Percentiles rank a stretch among this genome's conserved stretches.
phyloP scores from a whole-genome alignment of 78 protist species.

The Guillardia theta region DNA sequence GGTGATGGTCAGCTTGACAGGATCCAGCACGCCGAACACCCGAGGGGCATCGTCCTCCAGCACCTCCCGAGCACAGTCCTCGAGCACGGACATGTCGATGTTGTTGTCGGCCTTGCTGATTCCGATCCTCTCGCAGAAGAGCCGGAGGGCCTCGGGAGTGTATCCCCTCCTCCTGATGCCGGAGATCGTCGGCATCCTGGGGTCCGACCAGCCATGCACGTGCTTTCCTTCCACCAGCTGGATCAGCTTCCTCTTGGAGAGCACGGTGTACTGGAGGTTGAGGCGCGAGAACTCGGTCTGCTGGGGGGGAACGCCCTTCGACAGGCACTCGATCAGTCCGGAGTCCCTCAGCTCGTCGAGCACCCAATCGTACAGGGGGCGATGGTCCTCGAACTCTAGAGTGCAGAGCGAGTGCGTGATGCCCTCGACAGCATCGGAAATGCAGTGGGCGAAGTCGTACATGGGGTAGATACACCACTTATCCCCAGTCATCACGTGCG shows the following conservation, averaged over 20 bases:
- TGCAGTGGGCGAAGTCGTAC: slow-evolving; percentile 70
- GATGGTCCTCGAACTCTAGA: slow-evolving; percentile 65
- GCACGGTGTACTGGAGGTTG: slow-evolving; percentile 61
- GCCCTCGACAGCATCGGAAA: slow-evolving; percentile 65
- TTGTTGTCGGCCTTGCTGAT: slow-evolving; percentile 46
- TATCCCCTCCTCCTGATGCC: slow-evolving; percentile 63
- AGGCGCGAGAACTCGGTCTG: slow-evolving; percentile 68
- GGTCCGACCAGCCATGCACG: slow-evolving; percentile 58
- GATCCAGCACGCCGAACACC: slow-evolving; percentile 60
- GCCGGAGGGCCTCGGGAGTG: slow-evolving; percentile 42
- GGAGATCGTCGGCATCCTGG: slow-evolving; percentile 60
- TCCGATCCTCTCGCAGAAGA: slow-evolving; percentile 50
- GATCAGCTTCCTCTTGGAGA: slow-evolving; percentile 65
- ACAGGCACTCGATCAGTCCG: slow-evolving; percentile 19
- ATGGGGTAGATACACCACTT: slow-evolving; percentile 76
- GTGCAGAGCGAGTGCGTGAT: slow-evolving; percentile 81
- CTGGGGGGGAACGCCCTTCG: too few species aligned
- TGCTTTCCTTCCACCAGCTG: slow-evolving; percentile 47
- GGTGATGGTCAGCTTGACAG: slow-evolving; percentile 46
- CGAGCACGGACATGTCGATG: slow-evolving; percentile 51
- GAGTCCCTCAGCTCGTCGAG: background rate
- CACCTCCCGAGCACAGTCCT: slow-evolving; percentile 17
- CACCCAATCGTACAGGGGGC: slow-evolving; percentile 65
- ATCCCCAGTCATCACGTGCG: slow-evolving; percentile 64
- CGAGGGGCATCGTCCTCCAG: slow-evolving; percentile 39